Evolutionary conservation across 2,329 filamentous ascomycete species (phyloP).

Genomic region (Penicillium brasilianum): DNA sequence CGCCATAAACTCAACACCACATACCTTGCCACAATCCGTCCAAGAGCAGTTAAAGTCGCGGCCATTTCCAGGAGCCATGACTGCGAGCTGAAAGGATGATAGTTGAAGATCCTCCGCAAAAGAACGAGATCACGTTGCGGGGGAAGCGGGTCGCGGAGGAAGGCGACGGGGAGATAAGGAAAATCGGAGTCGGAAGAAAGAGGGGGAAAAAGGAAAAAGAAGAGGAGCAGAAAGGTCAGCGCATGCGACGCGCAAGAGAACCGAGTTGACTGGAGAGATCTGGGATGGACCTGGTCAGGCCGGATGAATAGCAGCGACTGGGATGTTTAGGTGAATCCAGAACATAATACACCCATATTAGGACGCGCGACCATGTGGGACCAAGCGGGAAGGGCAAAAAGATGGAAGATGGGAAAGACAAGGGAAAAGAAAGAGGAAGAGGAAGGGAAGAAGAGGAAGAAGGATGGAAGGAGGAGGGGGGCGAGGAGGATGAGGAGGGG

Average conservation of each 20-base stretch:
- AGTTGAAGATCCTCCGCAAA: conserved; percentile 3
- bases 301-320: conserved; percentile 24
- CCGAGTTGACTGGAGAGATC: conserved; percentile 12
- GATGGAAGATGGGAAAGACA: background rate
- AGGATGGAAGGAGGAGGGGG: background rate
- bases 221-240: conserved; percentile 11
- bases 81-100: conserved; percentile 7
- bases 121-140: conserved; percentile 14
- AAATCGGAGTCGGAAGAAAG: conserved; percentile 1
- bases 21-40: conserved; percentile 51
- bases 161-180: conserved; percentile 22
- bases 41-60: conserved; percentile 53
- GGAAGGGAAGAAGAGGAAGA: conserved; percentile 1
- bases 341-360: conserved; percentile 29
- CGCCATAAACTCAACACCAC: conserved; percentile 2
- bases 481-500: background rate
- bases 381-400: background rate
- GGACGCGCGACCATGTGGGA: conserved; percentile 2
- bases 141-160: conserved; percentile 26
- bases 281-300: conserved; percentile 28
- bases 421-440: conserved; percentile 5
- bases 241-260: conserved; percentile 21
- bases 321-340: conserved; percentile 22
- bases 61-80: conserved; percentile 48
- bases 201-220: conserved; percentile 2